phyloP scores from a whole-genome alignment of 2,329 filamentous ascomycete species.

The Acarospora socialis region DNA sequence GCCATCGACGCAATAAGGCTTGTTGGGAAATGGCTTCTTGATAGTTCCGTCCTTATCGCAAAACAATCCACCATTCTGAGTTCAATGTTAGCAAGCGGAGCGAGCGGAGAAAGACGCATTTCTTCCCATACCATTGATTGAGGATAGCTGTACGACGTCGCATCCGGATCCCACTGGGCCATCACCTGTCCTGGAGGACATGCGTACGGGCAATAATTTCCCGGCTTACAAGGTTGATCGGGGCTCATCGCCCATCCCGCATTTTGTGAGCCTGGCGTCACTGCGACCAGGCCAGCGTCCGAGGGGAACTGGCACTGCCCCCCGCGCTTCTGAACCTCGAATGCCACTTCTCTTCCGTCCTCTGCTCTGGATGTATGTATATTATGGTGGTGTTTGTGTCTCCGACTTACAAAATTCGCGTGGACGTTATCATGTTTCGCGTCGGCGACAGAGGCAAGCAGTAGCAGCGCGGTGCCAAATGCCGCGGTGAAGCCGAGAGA shows the following conservation, averaged over 20 bases:
- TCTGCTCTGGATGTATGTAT: conserved; percentile 15
- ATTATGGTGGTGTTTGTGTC: conserved; percentile 21
- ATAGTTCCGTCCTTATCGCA: conserved; percentile 54
- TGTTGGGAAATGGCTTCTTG: conserved; percentile 52
- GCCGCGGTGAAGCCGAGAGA: too few relatives aligned
- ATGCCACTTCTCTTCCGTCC: neutral
- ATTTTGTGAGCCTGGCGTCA: conserved; percentile 51
- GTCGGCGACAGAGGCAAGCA: conserved; percentile 21
- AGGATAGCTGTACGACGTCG: conserved; percentile 52
- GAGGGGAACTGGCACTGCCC: conserved; percentile 51
- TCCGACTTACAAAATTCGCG: conserved; percentile 22
- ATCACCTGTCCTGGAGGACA: conserved; percentile 63
- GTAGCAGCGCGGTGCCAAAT: conserved; percentile 24
- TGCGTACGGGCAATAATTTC: conserved; percentile 61
- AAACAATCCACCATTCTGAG: conserved; percentile 57
- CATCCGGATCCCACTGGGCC: conserved; percentile 62
- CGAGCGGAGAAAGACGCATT: conserved; percentile 5
- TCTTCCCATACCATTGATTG: conserved; percentile 50
- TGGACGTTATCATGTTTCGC: conserved; percentile 18
- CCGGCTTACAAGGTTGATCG: conserved; percentile 52
- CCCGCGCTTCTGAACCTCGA: conserved; percentile 33
- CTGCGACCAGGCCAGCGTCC: conserved; percentile 49
- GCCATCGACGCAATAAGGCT: conserved; percentile 57
- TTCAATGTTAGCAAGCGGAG: conserved; percentile 11
- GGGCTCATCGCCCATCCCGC: conserved; percentile 70